Conservation (phyloP, 2,329 filamentous ascomycete species). For the Colletotrichum sansevieriae region DNA sequence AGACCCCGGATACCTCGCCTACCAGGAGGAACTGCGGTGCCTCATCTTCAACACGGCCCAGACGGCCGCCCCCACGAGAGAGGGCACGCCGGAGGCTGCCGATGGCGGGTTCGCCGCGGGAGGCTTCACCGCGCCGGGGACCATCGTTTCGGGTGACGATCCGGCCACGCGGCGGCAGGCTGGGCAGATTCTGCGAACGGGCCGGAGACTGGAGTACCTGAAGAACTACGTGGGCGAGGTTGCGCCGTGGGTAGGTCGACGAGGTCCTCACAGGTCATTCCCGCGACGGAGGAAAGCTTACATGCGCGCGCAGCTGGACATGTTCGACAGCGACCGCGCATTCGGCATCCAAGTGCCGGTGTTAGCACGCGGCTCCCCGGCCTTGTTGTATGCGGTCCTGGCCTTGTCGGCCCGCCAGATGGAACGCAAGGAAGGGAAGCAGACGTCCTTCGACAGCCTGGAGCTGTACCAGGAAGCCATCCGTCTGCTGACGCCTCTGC, state of each 20-base stretch:
- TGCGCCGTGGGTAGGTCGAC: slow-evolving; percentile 60
- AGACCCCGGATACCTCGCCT: slow-evolving; percentile 59
- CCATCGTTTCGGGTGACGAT: slow-evolving; percentile 20
- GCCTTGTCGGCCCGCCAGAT: slow-evolving; percentile 67
- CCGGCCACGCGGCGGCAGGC: slow-evolving; percentile 24
- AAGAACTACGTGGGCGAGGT: slow-evolving; percentile 67
- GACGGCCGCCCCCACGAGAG: slow-evolving; percentile 56
- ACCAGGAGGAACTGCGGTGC: slow-evolving; percentile 59
- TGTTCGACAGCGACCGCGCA: slow-evolving; percentile 66
- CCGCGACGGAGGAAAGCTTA: not conserved
- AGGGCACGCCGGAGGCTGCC: slow-evolving; percentile 51
- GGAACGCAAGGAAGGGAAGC: slow-evolving; percentile 61
- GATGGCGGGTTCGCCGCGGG: slow-evolving; percentile 33
- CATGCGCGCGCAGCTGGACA: slow-evolving; percentile 60
- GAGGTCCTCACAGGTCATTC: not conserved
- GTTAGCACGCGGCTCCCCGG: slow-evolving; percentile 60
- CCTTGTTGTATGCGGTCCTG: slow-evolving; percentile 64
- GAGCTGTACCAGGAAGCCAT: slow-evolving; percentile 69
- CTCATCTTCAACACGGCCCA: slow-evolving; percentile 62
- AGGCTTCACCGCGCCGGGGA: slow-evolving; percentile 37
- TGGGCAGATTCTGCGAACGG: slow-evolving; percentile 47
- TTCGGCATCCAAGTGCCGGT: slow-evolving; percentile 67
- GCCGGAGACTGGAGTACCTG: slow-evolving; percentile 54
- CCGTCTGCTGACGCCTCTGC: slow-evolving; percentile 53
- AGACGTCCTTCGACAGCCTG: slow-evolving; percentile 63